Base-by-base conservation (phyloP, 1,284 basidiomycete species). In the Malassezia sp. region DNA sequence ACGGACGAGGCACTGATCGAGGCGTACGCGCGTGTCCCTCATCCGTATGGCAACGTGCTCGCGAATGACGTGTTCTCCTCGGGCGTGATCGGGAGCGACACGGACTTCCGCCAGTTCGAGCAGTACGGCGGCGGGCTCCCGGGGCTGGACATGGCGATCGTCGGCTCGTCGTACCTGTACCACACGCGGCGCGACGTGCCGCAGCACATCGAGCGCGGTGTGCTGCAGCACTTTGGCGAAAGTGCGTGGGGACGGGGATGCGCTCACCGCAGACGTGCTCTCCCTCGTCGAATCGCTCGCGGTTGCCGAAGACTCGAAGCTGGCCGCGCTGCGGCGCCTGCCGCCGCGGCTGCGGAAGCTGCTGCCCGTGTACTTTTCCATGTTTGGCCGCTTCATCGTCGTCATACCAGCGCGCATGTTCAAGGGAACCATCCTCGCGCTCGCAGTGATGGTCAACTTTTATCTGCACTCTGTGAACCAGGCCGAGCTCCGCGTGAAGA, bases 61-160 rank as follows among this genome's bases (percentile, higher is more conserved):
- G 91, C 91, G 9, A 87, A 86, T 56, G 93, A 97, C 53, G 79
- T 97, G 23, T 97, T 97, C 72, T 81, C 81, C 40, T 91, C 86
- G 0, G 91, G 91, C 0, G 78, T 96, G 46, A 77, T 97, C 40
- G 74, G 93, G 84, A 54, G 46, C 12, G 67, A 63, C 48, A 66
- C 53, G 4, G 58, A 66, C 43, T 62, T 60, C 43, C 52, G 86
- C 26, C 90, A 96, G 63, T 97, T 96, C 57, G 84, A 89, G 61
- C 75, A 84, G 54, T 97, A 97, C 68, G 75, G 93, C 27, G 53
- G 60, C 46, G 49, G 49, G 28, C 57, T 72, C 26, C 68, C 68
- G 3, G 73, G 73, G 2, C 53, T 74, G 20, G 71, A 93, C 81
- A 89, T 95, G 79, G 91, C 91, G 0, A 75, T 96, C 27, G 82